These are phyloP conservation scores for Asterionellopsis glacialis DNA, from an alignment of 108 stramenopile species.

Conservation along the genomic window DNA sequence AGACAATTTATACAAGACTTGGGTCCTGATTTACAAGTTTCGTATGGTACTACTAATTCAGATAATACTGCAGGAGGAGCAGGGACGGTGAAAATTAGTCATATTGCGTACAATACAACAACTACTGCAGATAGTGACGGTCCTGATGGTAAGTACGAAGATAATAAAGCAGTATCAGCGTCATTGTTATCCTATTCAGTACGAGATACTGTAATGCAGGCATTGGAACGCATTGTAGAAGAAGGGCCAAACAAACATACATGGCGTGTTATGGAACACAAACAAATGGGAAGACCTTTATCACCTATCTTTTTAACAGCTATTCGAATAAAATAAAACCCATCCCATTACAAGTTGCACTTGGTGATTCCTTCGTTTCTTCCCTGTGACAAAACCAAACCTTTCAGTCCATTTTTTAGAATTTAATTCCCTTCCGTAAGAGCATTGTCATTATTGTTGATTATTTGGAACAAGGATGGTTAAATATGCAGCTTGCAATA, in stretches of 20 bases:
- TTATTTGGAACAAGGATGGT: slow-evolving; percentile 19
- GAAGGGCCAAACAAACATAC: slow-evolving; percentile 38
- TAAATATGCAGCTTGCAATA: slow-evolving; percentile 51
- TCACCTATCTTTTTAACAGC: slow-evolving; percentile 67
- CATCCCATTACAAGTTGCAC: too few species aligned
- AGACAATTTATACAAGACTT: slow-evolving; percentile 28
- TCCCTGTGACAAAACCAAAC: too few species aligned
- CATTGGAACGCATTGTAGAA: slow-evolving; percentile 35
- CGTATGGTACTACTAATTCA: slow-evolving; percentile 15
- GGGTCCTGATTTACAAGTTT: neutral
- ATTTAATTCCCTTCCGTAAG: too few species aligned
- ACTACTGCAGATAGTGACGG: too few species aligned
- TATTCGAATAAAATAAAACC: slow-evolving; percentile 67
- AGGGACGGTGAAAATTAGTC: neutral
- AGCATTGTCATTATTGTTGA: neutral
- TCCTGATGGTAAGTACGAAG: neutral
- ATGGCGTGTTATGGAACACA: slow-evolving; percentile 63
- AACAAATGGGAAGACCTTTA: slow-evolving; percentile 53
- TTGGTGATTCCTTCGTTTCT: too few species aligned
- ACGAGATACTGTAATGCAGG: slow-evolving; percentile 19
- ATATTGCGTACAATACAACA: neutral
- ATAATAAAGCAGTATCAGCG: slow-evolving; percentile 2
- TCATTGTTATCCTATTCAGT: slow-evolving; percentile 9
- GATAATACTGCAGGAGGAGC: slow-evolving; percentile 6
- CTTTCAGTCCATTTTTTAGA: too few species aligned